phyloP scores from a whole-genome alignment of 2,329 filamentous ascomycete genomes.

The Chrysoporthe cubensis region DNA sequence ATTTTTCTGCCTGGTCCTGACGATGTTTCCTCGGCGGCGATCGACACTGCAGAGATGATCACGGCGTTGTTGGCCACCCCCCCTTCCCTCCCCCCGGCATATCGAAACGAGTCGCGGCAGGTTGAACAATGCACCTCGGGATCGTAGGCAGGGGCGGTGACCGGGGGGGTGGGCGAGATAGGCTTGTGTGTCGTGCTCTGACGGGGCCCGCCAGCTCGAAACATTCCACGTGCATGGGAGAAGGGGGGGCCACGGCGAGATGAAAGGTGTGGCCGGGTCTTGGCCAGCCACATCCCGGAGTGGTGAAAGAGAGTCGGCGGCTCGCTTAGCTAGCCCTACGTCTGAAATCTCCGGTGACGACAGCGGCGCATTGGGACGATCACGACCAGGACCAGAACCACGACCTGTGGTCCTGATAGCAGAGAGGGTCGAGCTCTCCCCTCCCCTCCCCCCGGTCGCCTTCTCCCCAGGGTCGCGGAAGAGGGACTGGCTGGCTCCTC shows the following conservation, averaged over 20 bases:
- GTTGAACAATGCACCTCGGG: background rate
- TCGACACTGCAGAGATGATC: slow-evolving; percentile 1
- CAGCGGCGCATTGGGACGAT: background rate
- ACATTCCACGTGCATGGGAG: slow-evolving; percentile 23
- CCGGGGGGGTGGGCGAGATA: background rate
- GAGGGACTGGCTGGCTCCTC: too few relatives aligned
- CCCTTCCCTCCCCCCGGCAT: background rate
- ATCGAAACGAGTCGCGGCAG: background rate
- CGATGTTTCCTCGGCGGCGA: background rate
- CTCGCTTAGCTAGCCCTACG: slow-evolving; percentile 5
- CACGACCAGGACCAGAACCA: too few relatives aligned
- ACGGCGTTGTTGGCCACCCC: background rate
- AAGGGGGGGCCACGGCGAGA: background rate
- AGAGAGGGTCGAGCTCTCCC: too few relatives aligned
- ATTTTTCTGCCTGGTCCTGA: background rate
- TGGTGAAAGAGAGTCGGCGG: background rate
- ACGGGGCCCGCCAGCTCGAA: slow-evolving; percentile 27
- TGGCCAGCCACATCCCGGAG: slow-evolving; percentile 13
- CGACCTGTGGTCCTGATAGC: too few relatives aligned
- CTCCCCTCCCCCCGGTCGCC: too few relatives aligned
- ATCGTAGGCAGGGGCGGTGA: slow-evolving; percentile 12
- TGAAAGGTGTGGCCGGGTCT: background rate
- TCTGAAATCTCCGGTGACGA: slow-evolving; percentile 4
- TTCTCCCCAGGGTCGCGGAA: too few relatives aligned
- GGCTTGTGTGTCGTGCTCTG: slow-evolving; percentile 16